Conservation (phyloP, 2,329 filamentous ascomycete genomes). For the Aureobasidium sp. region DNA sequence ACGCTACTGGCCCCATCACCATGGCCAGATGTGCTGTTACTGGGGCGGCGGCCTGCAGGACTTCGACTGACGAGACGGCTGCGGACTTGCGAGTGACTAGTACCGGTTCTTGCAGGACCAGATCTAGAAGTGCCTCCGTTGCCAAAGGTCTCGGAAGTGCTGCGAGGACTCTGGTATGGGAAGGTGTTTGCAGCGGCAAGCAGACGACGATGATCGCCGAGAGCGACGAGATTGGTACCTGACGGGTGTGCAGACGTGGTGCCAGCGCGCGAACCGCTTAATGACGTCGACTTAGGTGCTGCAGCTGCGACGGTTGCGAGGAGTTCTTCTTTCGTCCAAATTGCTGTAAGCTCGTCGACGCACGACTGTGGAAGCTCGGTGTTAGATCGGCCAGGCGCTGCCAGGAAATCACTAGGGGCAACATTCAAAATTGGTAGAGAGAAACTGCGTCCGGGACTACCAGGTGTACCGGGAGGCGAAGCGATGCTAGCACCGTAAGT, state of each 20-base stretch:
- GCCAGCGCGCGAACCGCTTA: constrained; percentile 60
- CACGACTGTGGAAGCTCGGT: constrained; percentile 60
- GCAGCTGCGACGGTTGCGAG: constrained; percentile 60
- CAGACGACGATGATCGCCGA: constrained; percentile 22
- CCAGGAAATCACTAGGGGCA: constrained; percentile 25
- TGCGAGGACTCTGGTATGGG: constrained; percentile 14
- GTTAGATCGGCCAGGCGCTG: constrained; percentile 29
- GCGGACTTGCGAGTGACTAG: constrained; percentile 5
- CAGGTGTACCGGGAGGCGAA: constrained; percentile 58
- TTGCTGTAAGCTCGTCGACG: constrained; percentile 66
- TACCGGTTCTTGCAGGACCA: not conserved
- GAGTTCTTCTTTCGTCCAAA: constrained; percentile 73
- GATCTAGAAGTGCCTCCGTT: constrained; percentile 1
- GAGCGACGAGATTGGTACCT: constrained; percentile 7
- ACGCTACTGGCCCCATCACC: constrained; percentile 30
- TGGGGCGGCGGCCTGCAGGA: constrained; percentile 31
- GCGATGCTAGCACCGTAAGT: constrained; percentile 58
- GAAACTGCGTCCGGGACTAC: constrained; percentile 46
- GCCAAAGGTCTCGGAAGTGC: constrained; percentile 5
- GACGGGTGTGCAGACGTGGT: constrained; percentile 36
- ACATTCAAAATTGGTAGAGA: constrained; percentile 53
- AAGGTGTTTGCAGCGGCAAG: constrained; percentile 20
- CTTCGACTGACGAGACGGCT: constrained; percentile 5
- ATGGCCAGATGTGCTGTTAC: constrained; percentile 22
- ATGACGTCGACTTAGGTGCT: constrained; percentile 62